Evolutionary conservation across 140 eudicot genomes (phyloP).

Genomic region (Stevia rebaudiana): DNA sequence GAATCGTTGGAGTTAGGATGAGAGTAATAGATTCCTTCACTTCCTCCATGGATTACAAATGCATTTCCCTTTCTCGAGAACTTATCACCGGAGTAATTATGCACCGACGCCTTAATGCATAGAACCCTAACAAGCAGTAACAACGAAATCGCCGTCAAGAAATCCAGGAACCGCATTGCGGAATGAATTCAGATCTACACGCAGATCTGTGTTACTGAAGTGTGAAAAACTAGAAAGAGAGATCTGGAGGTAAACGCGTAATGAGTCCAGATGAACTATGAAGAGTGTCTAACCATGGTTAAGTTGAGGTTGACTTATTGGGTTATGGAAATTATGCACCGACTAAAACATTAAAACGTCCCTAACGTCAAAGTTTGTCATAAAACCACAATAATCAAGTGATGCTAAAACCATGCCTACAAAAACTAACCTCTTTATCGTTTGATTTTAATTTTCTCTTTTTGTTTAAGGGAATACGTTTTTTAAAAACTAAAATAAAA

Average conservation of each 20-base stretch:
- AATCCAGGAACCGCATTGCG: constrained; percentile 28
- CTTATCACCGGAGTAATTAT: constrained; percentile 51
- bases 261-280: background rate
- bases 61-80: constrained; percentile 81
- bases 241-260: constrained; percentile 15
- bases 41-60: constrained; percentile 85
- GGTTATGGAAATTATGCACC: background rate
- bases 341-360: background rate
- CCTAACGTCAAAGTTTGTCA: background rate
- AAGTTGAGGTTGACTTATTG: constrained; percentile 24
- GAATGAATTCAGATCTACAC: constrained; percentile 18
- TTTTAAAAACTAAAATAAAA: no score
- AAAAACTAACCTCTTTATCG: no score
- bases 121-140: constrained; percentile 3
- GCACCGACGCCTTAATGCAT: constrained; percentile 59
- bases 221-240: background rate
- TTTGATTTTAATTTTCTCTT: no score
- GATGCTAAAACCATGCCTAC: no score
- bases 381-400: background rate
- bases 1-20: constrained; percentile 36
- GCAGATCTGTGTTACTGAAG: constrained; percentile 17
- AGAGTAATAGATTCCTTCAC: constrained; percentile 86
- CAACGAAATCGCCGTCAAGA: constrained; percentile 13
- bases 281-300: constrained; percentile 29
- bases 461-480: no score